phyloP scores from a whole-genome alignment of 139 green algal genomes.

The Coelastrella sp. region DNA sequence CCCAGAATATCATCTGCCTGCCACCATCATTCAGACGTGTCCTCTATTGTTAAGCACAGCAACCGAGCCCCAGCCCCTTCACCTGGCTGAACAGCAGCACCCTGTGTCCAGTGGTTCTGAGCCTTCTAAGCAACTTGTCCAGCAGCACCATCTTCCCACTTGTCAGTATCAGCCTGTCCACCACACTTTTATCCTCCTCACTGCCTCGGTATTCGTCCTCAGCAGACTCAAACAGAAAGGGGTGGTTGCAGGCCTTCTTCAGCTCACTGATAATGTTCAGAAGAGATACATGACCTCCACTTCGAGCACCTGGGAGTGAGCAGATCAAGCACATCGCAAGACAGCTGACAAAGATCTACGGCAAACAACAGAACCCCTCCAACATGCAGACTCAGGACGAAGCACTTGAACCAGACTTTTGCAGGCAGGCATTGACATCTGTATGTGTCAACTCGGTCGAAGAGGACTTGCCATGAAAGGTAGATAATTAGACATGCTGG shows the following conservation, averaged over 20 bases:
- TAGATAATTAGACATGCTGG: too few species aligned
- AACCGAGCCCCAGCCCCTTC: neutral
- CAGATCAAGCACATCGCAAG: neutral
- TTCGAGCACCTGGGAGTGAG: conserved; percentile 1
- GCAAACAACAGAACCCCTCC: neutral
- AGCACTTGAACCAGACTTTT: neutral
- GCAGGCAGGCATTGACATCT: too few species aligned
- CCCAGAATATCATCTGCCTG: too few species aligned
- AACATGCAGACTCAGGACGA: neutral
- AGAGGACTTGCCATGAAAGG: too few species aligned
- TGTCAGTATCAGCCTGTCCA: conserved; percentile 79
- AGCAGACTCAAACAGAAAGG: conserved; percentile 81
- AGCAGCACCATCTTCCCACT: conserved; percentile 93
- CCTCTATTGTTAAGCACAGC: too few species aligned
- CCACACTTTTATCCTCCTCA: conserved; percentile 59
- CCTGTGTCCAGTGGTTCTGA: conserved; percentile 87
- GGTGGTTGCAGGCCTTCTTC: conserved; percentile 99
- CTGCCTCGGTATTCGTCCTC: conserved; percentile 75
- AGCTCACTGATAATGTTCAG: conserved; percentile 99
- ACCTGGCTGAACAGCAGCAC: conserved; percentile 86
- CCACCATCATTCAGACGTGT: neutral
- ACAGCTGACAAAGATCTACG: too few species aligned
- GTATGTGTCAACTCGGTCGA: too few species aligned
- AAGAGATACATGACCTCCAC: conserved; percentile 67
- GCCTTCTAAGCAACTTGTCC: conserved; percentile 91